Base-by-base conservation (phyloP, 768 basidiomycete species). In the Boletus rufocinnamomeus region DNA sequence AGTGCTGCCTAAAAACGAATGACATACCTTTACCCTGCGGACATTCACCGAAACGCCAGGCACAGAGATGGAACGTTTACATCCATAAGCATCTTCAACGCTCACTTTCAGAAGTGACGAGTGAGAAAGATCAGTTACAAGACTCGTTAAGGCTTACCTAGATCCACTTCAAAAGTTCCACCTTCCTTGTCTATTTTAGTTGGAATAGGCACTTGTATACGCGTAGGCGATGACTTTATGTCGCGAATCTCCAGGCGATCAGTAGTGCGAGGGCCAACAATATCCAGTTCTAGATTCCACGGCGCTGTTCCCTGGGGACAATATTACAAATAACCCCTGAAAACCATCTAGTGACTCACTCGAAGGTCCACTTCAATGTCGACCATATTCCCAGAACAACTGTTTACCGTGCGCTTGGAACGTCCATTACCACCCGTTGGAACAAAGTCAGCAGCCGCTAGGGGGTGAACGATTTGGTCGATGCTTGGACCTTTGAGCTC, bases 11-110 rank as follows among this genome's bases (percentile, higher is more conserved):
- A 23, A 46, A 44, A 52, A 23, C 6, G 4, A 19, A 41, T 6
- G 32, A 73, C 78, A 63, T 67, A 92, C 93, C 80, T 89, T 86
- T 17, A 88, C 80, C 61, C 91, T 77, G 62, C 88, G 84, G 23
- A 99, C 94, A 64, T 91, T 92, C 50, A 96, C 92, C 8, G 84
- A 81, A 35, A 96, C 74, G 3, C 89, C 90, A n/a, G 88, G 85
- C 0, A 87, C 86, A 9, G 85, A 82, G 17, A 98, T 74, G 9
- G 85, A 68, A 27, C 91, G 82, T 66, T 86, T 88, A 75, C 97
- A 98, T 30, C 89, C 89, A 67, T 93, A 92, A 5, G 84, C 84
- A 75, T 98, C 97, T 69, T 90, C 88, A 28, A 98, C 85, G 64
- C 84, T 91, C 54, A 91, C 87, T 88, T 74, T 40, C 57, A n/a